Percentiles rank a stretch among this genome's conserved stretches.
phyloP scores from a whole-genome alignment of 2,329 filamentous ascomycete genomes.

The Alternaria sp. region DNA sequence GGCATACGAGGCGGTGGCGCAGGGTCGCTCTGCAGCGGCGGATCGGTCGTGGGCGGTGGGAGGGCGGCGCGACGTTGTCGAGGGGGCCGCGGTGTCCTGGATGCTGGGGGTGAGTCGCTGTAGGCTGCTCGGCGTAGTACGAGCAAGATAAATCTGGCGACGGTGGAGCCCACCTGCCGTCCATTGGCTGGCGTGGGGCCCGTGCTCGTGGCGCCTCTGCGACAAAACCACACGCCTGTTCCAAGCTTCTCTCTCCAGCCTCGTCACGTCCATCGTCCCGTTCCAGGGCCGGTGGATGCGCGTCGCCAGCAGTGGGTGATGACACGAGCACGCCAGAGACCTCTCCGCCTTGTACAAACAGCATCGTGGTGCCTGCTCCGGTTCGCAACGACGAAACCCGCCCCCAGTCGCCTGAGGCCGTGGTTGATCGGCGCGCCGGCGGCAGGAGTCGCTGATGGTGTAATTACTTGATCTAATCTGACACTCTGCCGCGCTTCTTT shows the following conservation, averaged over 20 bases:
- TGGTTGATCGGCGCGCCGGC: conserved; percentile 32
- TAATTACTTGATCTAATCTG: conserved; percentile 69
- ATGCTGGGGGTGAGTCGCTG: conserved; percentile 44
- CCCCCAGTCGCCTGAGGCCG: conserved; percentile 16
- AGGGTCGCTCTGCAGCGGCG: conserved; percentile 20
- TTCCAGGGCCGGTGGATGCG: conserved; percentile 4
- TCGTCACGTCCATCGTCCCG: conserved; percentile 19
- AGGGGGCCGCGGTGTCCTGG: conserved; percentile 45
- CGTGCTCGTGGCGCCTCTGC: not conserved
- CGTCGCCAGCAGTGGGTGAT: conserved; percentile 40
- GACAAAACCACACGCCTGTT: not conserved
- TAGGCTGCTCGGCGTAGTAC: conserved; percentile 51
- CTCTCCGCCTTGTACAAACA: conserved; percentile 13
- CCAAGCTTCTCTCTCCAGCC: conserved; percentile 3
- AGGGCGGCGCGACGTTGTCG: conserved; percentile 34
- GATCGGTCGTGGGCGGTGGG: not conserved
- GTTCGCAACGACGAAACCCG: conserved; percentile 29
- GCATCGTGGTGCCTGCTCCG: conserved; percentile 14
- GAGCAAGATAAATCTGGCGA: conserved; percentile 55
- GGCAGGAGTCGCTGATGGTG: conserved; percentile 54
- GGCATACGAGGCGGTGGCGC: conserved; percentile 34
- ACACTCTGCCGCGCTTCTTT: conserved; percentile 42
- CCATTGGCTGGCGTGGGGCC: conserved; percentile 30
- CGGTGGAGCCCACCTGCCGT: conserved; percentile 48
- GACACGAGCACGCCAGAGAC: conserved; percentile 45